A percentile compares a stretch with the other conserved stretches of the same genome.
These are phyloP conservation scores for Neurospora terricola DNA, from an alignment of 495 filamentous ascomycete genomes.

Conservation along the genomic window DNA sequence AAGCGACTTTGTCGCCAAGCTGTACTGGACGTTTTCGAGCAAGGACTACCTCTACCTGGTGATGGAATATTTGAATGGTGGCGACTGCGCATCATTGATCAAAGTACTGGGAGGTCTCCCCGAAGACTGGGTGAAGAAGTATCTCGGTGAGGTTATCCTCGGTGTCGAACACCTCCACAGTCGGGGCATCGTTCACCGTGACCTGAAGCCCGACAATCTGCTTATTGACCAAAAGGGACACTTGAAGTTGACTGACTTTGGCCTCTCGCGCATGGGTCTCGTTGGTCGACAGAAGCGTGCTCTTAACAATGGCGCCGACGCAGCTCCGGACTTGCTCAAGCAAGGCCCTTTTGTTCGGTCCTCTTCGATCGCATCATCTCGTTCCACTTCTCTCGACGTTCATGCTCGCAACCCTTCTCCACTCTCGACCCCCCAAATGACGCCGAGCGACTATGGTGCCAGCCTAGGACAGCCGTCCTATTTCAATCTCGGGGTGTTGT, in stretches of 20 bases:
- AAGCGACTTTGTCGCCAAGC: constrained; percentile 96
- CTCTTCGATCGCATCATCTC: constrained; percentile 78
- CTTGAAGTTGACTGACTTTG: constrained; percentile 95
- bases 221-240: constrained; percentile 96
- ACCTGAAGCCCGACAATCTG: constrained; percentile 94
- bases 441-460: constrained; percentile 54
- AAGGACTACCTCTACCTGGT: constrained; percentile 98
- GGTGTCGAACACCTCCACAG: constrained; percentile 92
- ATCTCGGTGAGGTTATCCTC: constrained; percentile 88
- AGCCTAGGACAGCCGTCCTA: constrained; percentile 80
- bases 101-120: constrained; percentile 83
- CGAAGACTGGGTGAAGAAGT: constrained; percentile 96
- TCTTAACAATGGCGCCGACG: constrained; percentile 68
- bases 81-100: constrained; percentile 92
- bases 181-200: constrained; percentile 89
- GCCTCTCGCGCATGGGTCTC: constrained; percentile 92
- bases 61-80: constrained; percentile 98
- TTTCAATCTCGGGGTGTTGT: constrained; percentile 63
- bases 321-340: constrained; percentile 82
- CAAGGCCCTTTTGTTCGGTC: constrained; percentile 82
- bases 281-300: constrained; percentile 93
- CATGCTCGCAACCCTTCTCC: constrained; percentile 66
- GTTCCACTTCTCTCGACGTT: constrained; percentile 92
- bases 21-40: constrained; percentile 99
- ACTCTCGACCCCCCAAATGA: constrained; percentile 75